Percentiles rank a stretch among this genome's conserved stretches.
These are phyloP conservation scores for Gossypium bickii DNA, from an alignment of 345 rosid species.

Conservation along the genomic window DNA sequence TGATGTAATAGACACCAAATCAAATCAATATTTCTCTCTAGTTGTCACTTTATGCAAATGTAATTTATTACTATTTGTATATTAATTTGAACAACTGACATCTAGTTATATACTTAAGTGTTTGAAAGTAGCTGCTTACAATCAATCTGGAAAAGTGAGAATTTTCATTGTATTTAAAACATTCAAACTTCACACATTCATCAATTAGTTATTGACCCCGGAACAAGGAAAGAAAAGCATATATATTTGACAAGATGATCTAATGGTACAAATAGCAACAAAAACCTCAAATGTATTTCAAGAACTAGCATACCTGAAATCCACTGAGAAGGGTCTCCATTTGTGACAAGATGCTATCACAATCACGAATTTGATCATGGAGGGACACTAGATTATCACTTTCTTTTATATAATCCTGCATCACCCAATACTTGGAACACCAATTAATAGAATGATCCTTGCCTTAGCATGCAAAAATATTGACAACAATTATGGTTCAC, in stretches of 20 bases:
- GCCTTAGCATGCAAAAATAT: background rate
- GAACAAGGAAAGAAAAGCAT: background rate
- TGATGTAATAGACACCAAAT: background rate
- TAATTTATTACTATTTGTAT: background rate
- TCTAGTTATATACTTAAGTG: background rate
- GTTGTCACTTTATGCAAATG: background rate
- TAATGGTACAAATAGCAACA: background rate
- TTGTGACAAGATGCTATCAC: conserved; percentile 86
- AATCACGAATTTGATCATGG: conserved; percentile 94
- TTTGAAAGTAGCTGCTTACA: background rate
- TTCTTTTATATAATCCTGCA: conserved; percentile 94
- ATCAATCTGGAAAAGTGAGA: background rate
- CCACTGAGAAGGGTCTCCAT: conserved; percentile 96
- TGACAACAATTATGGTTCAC: background rate
- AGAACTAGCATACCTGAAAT: conserved; percentile 62
- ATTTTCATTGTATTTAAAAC: background rate
- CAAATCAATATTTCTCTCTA: background rate
- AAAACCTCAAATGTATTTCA: background rate
- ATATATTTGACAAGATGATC: background rate
- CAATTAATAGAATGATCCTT: background rate
- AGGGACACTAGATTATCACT: conserved; percentile 94
- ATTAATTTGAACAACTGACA: background rate
- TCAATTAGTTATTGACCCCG: background rate
- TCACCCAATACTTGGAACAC: conserved; percentile 7
- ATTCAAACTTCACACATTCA: background rate